Base-by-base conservation (phyloP, 2,329 filamentous ascomycete species). In the Arthroderma sp. region DNA sequence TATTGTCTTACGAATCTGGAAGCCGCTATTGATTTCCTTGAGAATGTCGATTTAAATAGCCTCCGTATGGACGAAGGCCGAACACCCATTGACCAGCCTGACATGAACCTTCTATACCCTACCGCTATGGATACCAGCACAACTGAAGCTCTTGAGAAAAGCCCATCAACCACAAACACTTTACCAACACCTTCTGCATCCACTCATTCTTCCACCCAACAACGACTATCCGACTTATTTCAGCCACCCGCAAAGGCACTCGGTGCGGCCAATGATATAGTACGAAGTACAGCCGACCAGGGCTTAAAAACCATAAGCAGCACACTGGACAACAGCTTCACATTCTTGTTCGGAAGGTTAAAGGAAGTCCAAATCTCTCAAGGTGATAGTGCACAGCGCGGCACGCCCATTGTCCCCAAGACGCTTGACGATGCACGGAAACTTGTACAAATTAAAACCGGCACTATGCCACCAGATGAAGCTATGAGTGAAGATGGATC, bases 1-100 rank as follows among this genome's bases (percentile, higher is more conserved):
- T 98, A 98, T 71, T 97, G 93, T 67, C 77, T 98, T 58, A 96
- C 94, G 41, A 98, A 95, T 64, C 79, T 98, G 1, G 93, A 98
- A 71, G 93, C 93, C 17, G 87, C 91, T 58, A 89, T 97, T 57
- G 91, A 87, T 55, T 98, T 98, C 66, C 76, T 98, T 13, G 88
- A 97, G 66, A 97, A 91, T 0, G 93, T 98, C 28, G 93, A 98
- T 69, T 78, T 98, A 23, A 88, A 91, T 5, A 95, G 87, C 25
- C 76, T 98, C 5, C 83, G 90, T 55, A 85, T 85, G 4, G 88
- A 95, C 62, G 90, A 95, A 69, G 54, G 54, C 54, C 17, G 37
- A 6, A 28, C 52, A 15, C 33, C 33, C 17, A 25, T 38, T 9
- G 52, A 54, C n/a, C 52, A 39, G 23, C 33, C 52, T 2, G 33